Conservation (phyloP, 306 rosid species). For the Gillenia trifoliata region DNA sequence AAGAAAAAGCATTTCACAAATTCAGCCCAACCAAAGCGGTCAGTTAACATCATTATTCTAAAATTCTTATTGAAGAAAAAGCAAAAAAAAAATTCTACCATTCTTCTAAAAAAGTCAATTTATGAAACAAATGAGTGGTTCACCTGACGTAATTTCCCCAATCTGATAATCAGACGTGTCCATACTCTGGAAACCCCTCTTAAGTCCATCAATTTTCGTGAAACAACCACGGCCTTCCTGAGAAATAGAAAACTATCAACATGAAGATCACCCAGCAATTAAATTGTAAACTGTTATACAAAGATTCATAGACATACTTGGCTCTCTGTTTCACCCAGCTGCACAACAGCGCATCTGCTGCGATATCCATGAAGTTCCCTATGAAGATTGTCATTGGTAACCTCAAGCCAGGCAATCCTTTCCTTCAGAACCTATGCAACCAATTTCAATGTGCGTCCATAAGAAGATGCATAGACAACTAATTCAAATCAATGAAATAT, state of each 20-base stretch:
- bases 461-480: background rate
- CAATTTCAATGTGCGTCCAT: constrained; percentile 2
- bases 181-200: constrained; percentile 44
- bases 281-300: background rate
- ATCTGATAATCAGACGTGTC: constrained; percentile 47
- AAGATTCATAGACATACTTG: constrained; percentile 41
- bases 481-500: background rate
- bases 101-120: constrained; percentile 5
- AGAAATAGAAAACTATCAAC: constrained; percentile 19
- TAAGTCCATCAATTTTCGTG: constrained; percentile 47
- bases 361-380: constrained; percentile 68
- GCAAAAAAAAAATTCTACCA: background rate
- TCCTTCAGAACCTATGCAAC: constrained; percentile 57
- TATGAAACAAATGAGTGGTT: constrained; percentile 12
- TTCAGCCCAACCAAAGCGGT: background rate
- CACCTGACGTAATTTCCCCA: constrained; percentile 54
- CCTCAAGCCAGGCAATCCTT: constrained; percentile 72
- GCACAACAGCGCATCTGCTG: constrained; percentile 50
- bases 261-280: constrained; percentile 13
- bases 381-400: constrained; percentile 56
- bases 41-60: background rate
- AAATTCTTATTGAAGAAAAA: background rate
- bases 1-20: constrained; percentile 14
- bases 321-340: constrained; percentile 41
- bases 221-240: constrained; percentile 41